Conservation (phyloP, 2,329 filamentous ascomycete species). For the Fusarium nelsonii region DNA sequence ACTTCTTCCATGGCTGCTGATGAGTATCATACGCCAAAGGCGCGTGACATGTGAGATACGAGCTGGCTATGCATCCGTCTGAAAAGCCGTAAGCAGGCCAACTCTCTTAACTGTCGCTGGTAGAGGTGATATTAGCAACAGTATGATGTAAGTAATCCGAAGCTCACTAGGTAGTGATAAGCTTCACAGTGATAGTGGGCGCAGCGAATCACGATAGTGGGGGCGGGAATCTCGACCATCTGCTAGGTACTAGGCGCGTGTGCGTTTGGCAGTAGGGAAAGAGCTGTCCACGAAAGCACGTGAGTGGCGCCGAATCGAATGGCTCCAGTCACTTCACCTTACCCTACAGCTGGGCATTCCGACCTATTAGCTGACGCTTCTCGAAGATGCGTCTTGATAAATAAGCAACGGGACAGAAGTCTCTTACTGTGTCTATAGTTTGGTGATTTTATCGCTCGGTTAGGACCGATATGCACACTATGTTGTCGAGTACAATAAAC, state of each 20-base stretch:
- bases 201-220: neutral
- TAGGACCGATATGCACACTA: neutral
- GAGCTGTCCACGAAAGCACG: slow-evolving; percentile 14
- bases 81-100: neutral
- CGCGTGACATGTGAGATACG: neutral
- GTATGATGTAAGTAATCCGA: neutral
- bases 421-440: no score
- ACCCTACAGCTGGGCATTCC: neutral
- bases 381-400: neutral
- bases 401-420: no score
- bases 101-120: neutral
- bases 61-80: neutral
- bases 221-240: neutral
- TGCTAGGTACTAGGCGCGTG: neutral
- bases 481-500: neutral
- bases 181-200: neutral
- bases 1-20: neutral
- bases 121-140: neutral
- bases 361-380: neutral
- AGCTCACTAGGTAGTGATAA: neutral
- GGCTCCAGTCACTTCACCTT: neutral
- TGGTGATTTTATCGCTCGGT: neutral
- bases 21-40: neutral
- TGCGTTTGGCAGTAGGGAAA: neutral
- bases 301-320: neutral